These are phyloP conservation scores for Fusarium illudens DNA, from an alignment of 2,329 filamentous ascomycete genomes.

Conservation along the genomic window DNA sequence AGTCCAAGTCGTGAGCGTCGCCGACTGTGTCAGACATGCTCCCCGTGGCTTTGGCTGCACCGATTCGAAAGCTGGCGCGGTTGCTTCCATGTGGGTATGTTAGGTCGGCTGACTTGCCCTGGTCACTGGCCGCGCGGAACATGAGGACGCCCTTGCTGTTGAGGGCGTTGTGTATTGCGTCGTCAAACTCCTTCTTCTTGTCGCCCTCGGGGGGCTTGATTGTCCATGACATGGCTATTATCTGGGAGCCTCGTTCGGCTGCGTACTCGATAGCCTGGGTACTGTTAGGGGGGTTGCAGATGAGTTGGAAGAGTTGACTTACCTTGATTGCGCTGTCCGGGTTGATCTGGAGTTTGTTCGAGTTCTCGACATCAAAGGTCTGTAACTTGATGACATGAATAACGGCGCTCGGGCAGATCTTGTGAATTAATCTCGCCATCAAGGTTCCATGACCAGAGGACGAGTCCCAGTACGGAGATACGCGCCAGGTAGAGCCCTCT, in stretches of 20 bases:
- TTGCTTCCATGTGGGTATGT: constrained; percentile 14
- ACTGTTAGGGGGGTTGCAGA: neutral
- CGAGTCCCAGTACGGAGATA: constrained; percentile 13
- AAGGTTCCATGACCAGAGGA: constrained; percentile 6
- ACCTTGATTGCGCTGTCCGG: constrained; percentile 5
- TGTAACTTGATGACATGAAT: constrained; percentile 14
- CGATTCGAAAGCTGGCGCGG: constrained; percentile 12
- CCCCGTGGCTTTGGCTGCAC: constrained; percentile 15
- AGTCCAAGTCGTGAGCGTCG: neutral
- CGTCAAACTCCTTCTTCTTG: neutral
- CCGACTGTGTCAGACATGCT: constrained; percentile 8
- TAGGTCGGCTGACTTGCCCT: constrained; percentile 6
- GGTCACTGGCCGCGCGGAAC: constrained; percentile 12
- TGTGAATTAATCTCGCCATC: constrained; percentile 9
- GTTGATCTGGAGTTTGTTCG: constrained; percentile 8
- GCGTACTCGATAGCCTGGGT: constrained; percentile 9
- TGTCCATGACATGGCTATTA: constrained; percentile 16
- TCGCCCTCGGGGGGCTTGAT: constrained; percentile 3
- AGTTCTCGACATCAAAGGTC: neutral
- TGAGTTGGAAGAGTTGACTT: neutral
- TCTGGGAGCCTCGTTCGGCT: neutral
- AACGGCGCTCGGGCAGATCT: constrained; percentile 6
- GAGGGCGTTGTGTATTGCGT: neutral
- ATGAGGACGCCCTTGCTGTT: constrained; percentile 5
- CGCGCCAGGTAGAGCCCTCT: constrained; percentile 1